Evolutionary conservation across 768 basidiomycete genomes (phyloP).

Genomic region (Tulasnella sp.): DNA sequence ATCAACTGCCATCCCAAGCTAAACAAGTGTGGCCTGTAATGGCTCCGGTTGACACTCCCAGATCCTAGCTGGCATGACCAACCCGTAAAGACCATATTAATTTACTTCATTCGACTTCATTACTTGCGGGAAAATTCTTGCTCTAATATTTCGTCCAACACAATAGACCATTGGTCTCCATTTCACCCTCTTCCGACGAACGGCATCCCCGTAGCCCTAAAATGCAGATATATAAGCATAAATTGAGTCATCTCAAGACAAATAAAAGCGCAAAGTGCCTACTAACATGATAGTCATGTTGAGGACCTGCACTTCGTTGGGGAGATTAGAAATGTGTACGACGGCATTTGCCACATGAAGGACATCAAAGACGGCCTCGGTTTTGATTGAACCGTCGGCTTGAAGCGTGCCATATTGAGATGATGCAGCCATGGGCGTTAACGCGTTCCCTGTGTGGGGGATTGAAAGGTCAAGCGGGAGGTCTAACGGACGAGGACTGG

Average conservation of each 20-base stretch:
- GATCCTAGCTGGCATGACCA: too few species aligned
- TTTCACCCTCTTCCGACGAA: conserved; percentile 40
- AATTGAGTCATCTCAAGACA: not conserved
- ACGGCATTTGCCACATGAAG: conserved; percentile 60
- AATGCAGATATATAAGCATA: not conserved
- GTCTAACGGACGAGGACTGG: not conserved
- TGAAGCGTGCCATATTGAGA: conserved; percentile 45
- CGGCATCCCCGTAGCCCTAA: conserved; percentile 37
- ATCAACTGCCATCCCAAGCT: too few species aligned
- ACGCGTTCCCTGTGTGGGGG: conserved; percentile 56
- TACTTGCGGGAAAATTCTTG: too few species aligned
- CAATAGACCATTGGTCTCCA: too few species aligned
- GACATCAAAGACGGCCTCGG: conserved; percentile 60
- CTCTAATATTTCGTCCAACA: too few species aligned
- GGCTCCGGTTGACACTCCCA: too few species aligned
- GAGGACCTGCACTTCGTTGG: conserved; percentile 56
- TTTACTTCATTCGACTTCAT: too few species aligned
- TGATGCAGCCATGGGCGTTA: conserved; percentile 46
- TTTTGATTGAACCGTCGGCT: conserved; percentile 45
- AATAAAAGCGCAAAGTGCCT: not conserved
- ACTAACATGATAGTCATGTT: conserved; percentile 65
- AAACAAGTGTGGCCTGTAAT: too few species aligned
- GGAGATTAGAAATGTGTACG: conserved; percentile 59
- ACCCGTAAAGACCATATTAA: too few species aligned
- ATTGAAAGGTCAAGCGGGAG: not conserved